Percentiles rank a stretch among this genome's conserved stretches.
Evolutionary conservation across 176 grass and related monocot species (phyloP).

Genomic region (Oryza brachyantha): DNA sequence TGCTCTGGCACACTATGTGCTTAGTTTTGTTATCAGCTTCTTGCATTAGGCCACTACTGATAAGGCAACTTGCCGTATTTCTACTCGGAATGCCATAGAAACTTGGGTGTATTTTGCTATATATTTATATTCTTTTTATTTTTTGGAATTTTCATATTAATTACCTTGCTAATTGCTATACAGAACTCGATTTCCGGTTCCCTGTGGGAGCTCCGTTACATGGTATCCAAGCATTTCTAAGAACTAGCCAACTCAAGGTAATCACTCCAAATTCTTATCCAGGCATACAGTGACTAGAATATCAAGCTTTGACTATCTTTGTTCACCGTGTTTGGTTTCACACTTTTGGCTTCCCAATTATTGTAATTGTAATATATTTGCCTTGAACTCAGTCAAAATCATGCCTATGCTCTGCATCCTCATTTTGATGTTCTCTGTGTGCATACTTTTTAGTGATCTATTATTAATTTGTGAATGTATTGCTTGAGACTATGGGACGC

Average conservation of each 20-base stretch:
- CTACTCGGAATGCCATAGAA: neutral
- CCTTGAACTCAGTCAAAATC: constrained; percentile 9
- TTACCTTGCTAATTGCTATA: constrained; percentile 8
- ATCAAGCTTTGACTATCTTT: neutral
- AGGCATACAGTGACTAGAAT: neutral
- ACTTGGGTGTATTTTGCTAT: neutral
- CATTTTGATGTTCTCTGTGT: neutral
- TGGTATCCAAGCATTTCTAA: constrained; percentile 91
- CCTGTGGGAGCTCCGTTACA: constrained; percentile 88
- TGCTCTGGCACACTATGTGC: neutral
- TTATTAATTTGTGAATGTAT: neutral
- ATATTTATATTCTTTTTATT: neutral
- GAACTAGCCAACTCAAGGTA: constrained; percentile 94
- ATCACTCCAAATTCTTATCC: constrained; percentile 27
- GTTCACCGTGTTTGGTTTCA: neutral
- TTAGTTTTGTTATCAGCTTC: neutral
- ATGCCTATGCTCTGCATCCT: neutral
- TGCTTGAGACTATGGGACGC: neutral
- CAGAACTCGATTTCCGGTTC: constrained; percentile 99
- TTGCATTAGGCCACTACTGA: neutral
- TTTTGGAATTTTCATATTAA: neutral
- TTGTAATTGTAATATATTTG: neutral
- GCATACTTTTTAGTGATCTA: neutral
- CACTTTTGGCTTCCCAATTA: neutral
- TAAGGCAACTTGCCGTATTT: neutral